A percentile compares a stretch with the other conserved stretches of the same genome.
Evolutionary conservation across 164 flowering plant species (phyloP).

Genomic region (Stephania yunnanensis): DNA sequence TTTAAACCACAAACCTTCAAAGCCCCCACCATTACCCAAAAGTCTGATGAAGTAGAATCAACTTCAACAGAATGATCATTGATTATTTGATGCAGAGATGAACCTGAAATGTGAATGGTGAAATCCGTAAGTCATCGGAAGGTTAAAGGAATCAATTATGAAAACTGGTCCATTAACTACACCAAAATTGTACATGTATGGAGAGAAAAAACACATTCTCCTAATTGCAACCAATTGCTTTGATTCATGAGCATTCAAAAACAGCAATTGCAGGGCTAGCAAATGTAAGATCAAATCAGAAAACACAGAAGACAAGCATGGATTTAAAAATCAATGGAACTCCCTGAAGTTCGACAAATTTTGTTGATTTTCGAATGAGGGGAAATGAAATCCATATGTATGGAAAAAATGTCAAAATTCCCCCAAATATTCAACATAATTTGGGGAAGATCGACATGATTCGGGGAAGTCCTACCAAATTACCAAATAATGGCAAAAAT

Average conservation of each 20-base stretch:
- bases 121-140: neutral
- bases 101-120: conserved; percentile 34
- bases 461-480: too few relatives aligned
- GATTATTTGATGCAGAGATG: conserved; percentile 51
- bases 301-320: too few relatives aligned
- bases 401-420: too few relatives aligned
- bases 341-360: too few relatives aligned
- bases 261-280: neutral
- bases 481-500: too few relatives aligned
- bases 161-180: neutral
- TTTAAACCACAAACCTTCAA: conserved; percentile 55
- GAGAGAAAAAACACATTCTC: neutral
- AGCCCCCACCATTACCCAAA: conserved; percentile 98
- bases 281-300: neutral
- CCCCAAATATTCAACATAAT: too few relatives aligned
- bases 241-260: neutral
- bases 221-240: neutral
- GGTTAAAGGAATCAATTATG: neutral
- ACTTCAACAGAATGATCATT: conserved; percentile 69
- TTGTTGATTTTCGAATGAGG: too few relatives aligned
- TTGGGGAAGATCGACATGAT: too few relatives aligned
- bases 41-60: conserved; percentile 70
- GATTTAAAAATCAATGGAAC: too few relatives aligned
- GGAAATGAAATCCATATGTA: too few relatives aligned
- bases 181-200: neutral